Conservation (phyloP, 352 stramenopile species). For the Phytophthora syringae region DNA sequence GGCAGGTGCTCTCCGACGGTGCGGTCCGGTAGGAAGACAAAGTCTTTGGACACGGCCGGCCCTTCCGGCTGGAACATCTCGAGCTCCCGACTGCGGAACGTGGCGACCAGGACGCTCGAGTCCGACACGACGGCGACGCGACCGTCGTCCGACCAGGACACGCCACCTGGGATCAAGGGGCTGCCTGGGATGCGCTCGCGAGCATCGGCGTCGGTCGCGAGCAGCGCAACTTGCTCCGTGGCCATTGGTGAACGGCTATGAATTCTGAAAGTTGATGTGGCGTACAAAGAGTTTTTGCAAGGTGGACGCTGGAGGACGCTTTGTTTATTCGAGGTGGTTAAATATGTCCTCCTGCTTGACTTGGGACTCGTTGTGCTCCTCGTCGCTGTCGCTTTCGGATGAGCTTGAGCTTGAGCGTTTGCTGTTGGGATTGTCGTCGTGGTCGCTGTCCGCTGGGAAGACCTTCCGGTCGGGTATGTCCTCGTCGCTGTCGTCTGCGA, state of each 20-base stretch:
- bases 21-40: constrained; percentile 69
- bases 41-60: constrained; percentile 83
- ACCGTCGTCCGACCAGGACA: constrained; percentile 77
- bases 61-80: constrained; percentile 83
- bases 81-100: constrained; percentile 79
- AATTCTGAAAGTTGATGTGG: constrained; percentile 8
- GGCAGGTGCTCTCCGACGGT: constrained; percentile 55
- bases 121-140: constrained; percentile 78
- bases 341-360: constrained; percentile 26
- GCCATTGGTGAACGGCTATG: constrained; percentile 16
- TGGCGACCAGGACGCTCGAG: constrained; percentile 77
- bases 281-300: background rate
- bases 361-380: background rate
- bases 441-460: constrained; percentile 4
- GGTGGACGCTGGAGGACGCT: constrained; percentile 11
- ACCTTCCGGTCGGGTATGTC: constrained; percentile 2
- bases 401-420: background rate
- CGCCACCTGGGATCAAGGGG: constrained; percentile 68
- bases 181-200: constrained; percentile 81
- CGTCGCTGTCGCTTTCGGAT: constrained; percentile 12
- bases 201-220: constrained; percentile 41
- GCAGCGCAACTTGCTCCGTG: constrained; percentile 27
- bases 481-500: constrained; percentile 3
- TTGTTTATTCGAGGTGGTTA: constrained; percentile 28
- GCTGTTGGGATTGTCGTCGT: constrained; percentile 4